A percentile compares a stretch with the other conserved stretches of the same genome.
These are phyloP conservation scores for Tetrahymena elliotti DNA, from an alignment of 73 alveolate genomes.

Conservation along the genomic window DNA sequence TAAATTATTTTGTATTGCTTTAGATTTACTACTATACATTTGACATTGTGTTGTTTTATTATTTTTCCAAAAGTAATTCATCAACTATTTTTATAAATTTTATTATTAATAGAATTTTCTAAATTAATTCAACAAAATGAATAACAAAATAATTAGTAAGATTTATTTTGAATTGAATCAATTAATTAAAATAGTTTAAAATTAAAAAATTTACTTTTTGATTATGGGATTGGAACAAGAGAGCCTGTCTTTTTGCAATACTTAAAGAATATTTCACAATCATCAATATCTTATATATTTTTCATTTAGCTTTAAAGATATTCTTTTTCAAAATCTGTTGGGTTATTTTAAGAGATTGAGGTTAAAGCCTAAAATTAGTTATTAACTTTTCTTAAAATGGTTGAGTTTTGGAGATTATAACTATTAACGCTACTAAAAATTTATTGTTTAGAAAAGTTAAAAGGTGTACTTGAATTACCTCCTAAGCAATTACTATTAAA, in stretches of 20 bases:
- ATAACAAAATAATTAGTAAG: too few species aligned
- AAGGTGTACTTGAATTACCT: not conserved
- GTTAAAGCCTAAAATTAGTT: not conserved
- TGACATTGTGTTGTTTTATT: too few species aligned
- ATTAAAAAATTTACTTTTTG: not conserved
- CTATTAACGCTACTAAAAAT: not conserved
- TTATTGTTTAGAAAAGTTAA: not conserved
- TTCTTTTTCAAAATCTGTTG: not conserved
- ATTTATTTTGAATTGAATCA: too few species aligned
- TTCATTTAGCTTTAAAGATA: not conserved
- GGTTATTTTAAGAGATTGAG: not conserved
- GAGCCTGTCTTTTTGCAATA: not conserved
- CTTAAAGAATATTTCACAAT: not conserved
- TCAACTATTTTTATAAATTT: not conserved
- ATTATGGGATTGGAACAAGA: not conserved
- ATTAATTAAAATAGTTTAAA: too few species aligned
- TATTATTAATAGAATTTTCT: too few species aligned
- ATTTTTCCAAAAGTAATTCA: not conserved
- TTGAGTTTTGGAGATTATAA: not conserved
- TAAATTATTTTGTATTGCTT: not conserved
- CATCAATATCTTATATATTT: not conserved
- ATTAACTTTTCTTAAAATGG: not conserved
- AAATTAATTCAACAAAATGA: too few species aligned
- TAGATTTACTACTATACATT: not conserved
- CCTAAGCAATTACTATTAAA: not conserved